A percentile compares a stretch with the other conserved stretches of the same genome.
These are phyloP conservation scores for Kodamaea jinghongensis DNA, from an alignment of 805 yeast species.

Conservation along the genomic window DNA sequence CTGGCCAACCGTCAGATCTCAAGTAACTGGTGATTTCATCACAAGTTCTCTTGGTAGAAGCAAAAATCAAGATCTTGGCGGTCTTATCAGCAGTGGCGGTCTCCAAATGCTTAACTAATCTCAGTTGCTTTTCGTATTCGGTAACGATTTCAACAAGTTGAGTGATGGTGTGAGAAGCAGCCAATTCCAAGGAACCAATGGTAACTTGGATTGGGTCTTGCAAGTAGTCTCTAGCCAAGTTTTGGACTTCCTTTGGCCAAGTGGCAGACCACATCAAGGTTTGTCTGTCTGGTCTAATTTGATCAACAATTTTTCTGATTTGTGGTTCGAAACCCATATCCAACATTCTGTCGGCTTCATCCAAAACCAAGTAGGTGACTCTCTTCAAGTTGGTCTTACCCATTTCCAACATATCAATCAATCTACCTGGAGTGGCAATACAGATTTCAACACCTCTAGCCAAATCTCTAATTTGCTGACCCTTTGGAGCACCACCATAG, in stretches of 20 bases:
- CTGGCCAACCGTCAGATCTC: slow-evolving; percentile 98
- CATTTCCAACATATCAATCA: slow-evolving; percentile 94
- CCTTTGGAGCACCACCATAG: slow-evolving; percentile 99
- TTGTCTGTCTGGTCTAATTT: slow-evolving; percentile 99
- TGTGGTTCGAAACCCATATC: slow-evolving; percentile 99
- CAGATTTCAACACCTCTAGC: slow-evolving; percentile 93
- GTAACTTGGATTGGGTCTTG: slow-evolving; percentile 94
- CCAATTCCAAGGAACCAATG: slow-evolving; percentile 90
- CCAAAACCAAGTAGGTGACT: slow-evolving; percentile 94
- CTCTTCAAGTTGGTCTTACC: slow-evolving; percentile 94
- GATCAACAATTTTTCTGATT: slow-evolving; percentile 96
- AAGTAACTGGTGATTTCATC: slow-evolving; percentile 89
- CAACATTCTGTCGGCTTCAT: slow-evolving; percentile 99
- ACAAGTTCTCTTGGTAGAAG: slow-evolving; percentile 97
- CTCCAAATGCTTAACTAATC: slow-evolving; percentile 78
- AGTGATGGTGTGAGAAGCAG: slow-evolving; percentile 95
- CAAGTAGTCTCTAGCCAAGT: slow-evolving; percentile 87
- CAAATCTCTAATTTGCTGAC: slow-evolving; percentile 95
- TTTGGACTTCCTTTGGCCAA: slow-evolving; percentile 98
- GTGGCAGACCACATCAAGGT: slow-evolving; percentile 99
- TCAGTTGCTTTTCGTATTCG: slow-evolving; percentile 93
- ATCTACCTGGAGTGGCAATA: slow-evolving; percentile 99
- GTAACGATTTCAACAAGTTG: slow-evolving; percentile 89
- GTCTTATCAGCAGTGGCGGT: slow-evolving; percentile 66
- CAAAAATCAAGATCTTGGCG: slow-evolving; percentile 82